Evolutionary conservation across 2,329 filamentous ascomycete species (phyloP), one percentile per base, ranked within the genome.

Genomic region (Phaeosphaeriaceae sp.): DNA sequence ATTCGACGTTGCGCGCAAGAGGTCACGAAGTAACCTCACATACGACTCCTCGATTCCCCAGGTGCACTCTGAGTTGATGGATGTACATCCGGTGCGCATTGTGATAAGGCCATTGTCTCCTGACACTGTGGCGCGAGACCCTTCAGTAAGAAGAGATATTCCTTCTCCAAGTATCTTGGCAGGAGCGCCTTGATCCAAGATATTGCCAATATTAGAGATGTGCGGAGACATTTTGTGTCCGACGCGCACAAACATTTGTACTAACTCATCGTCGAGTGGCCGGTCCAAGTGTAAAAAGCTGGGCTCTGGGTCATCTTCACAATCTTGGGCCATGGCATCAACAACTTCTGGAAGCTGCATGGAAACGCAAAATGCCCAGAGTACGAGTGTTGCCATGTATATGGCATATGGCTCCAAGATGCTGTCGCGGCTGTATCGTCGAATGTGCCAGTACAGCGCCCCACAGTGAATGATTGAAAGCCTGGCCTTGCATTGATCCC

Each of bases 401-500:
- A 76, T 71, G 0, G 76, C 74, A 1, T 71, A 63, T 0, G 79
- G 76, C 52, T 81, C 79, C 49, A 79, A 74, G 45, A 81, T 81
- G 11, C 73, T 76, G 53, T 76, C 75, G 2, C 73, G 71, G 2
- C 76, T 77, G 56, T 79, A 82, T 13, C 78, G 72, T 15, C 80
- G 75, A 0, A 83, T 69, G 50, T 83, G 79, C 77, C 80, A 82
- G 51, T 82, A 78, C 0, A 79, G 64, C 3, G 75, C 76, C 3
- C 80, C 81, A 3, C 80, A 79, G 54, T 83, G 81, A 6, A 83
- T 75, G 29, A 81, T 74, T n/a, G 80, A 77, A 1, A 83, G 70
- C n/a, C 81, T 75, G n/a, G 81, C 80, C 68, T 83, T 83, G 61
- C 79, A 79, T 52, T 81, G 79, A 57, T 83, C 79, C 48, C 79